These are phyloP conservation scores for Hyaloraphidium curvatum DNA, from an alignment of 192 early-diverging fungal genomes.

Conservation along the genomic window DNA sequence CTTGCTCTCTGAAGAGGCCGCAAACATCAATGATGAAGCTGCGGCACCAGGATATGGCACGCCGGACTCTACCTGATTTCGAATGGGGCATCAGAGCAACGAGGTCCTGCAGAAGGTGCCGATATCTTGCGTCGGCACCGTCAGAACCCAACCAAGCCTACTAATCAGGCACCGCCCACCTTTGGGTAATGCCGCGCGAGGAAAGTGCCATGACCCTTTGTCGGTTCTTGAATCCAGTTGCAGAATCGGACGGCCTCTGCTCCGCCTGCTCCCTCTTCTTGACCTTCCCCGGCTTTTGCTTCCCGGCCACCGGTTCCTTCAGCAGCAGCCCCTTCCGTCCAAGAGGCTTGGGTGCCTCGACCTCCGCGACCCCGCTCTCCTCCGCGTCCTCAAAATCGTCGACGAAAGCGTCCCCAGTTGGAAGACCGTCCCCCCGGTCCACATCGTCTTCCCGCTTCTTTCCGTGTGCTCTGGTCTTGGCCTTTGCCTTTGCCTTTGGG, in stretches of 20 bases:
- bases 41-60: background rate
- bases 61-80: slow-evolving; percentile 52
- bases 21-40: background rate
- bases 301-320: slow-evolving; percentile 8
- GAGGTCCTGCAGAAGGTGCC: slow-evolving; percentile 84
- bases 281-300: slow-evolving; percentile 6
- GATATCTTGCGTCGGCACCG: slow-evolving; percentile 34
- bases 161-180: slow-evolving; percentile 23
- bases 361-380: background rate
- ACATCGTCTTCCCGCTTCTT: slow-evolving; percentile 12
- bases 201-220: slow-evolving; percentile 76
- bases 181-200: slow-evolving; percentile 67
- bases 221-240: slow-evolving; percentile 40
- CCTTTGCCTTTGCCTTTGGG: background rate
- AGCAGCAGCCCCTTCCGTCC: slow-evolving; percentile 14
- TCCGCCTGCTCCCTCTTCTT: background rate
- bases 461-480: background rate
- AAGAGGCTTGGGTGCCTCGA: background rate
- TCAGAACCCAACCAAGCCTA: slow-evolving; percentile 1
- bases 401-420: slow-evolving; percentile 5
- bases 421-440: slow-evolving; percentile 5
- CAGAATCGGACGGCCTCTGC: slow-evolving; percentile 2
- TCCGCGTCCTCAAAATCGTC: slow-evolving; percentile 7
- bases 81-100: slow-evolving; percentile 74
- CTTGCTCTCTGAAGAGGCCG: slow-evolving; percentile 42